These are phyloP conservation scores for Thozetella sp. DNA, from an alignment of 495 filamentous ascomycete species.

Conservation along the genomic window DNA sequence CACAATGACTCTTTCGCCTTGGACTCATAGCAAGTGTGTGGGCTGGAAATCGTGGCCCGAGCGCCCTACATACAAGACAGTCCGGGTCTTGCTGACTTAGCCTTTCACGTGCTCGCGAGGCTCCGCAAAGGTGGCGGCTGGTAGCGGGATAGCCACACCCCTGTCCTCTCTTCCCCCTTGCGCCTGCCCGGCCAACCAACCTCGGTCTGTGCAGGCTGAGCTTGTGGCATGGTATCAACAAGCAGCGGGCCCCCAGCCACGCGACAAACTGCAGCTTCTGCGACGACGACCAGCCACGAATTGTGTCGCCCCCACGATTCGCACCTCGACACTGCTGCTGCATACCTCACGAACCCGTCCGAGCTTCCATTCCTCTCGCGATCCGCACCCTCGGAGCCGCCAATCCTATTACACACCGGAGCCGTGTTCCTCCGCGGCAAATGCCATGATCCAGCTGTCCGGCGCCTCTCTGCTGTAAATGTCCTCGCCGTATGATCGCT, in stretches of 20 bases:
- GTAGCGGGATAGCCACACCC: not conserved
- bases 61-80: too few relatives aligned
- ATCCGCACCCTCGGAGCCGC: too few relatives aligned
- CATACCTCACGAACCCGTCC: too few relatives aligned
- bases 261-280: not conserved
- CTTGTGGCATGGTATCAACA: not conserved
- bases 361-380: too few relatives aligned
- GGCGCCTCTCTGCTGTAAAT: slow-evolving; percentile 47
- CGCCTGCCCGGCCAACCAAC: slow-evolving; percentile 3
- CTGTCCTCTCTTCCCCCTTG: not conserved
- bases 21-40: too few relatives aligned
- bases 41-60: not conserved
- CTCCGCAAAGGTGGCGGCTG: not conserved
- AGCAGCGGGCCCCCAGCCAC: not conserved
- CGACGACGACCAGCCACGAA: slow-evolving; percentile 18
- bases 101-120: not conserved
- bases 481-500: slow-evolving; percentile 74
- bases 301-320: slow-evolving; percentile 4
- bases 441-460: slow-evolving; percentile 20
- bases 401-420: not conserved
- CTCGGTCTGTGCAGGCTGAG: not conserved
- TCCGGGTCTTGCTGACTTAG: too few relatives aligned
- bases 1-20: too few relatives aligned
- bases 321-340: too few relatives aligned
- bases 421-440: slow-evolving; percentile 8